Base-by-base conservation (phyloP, 495 filamentous ascomycete species). In the Aeminium ludgeri region DNA sequence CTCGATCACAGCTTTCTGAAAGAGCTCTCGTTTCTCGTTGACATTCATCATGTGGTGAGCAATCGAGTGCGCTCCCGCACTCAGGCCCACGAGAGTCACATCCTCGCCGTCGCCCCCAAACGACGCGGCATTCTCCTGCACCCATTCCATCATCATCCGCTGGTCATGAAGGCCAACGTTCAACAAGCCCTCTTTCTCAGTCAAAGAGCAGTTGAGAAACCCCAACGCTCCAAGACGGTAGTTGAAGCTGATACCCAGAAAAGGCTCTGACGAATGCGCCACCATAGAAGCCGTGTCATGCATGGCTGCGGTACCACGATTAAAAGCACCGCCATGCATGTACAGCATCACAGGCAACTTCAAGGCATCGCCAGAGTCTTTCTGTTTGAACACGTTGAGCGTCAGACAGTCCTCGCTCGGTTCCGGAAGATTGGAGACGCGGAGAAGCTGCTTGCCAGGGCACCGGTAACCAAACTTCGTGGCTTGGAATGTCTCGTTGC, bases 141-240 rank as follows among this genome's bases (percentile, higher is more conserved):
- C 71, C 78, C 78, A 83, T 56, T 76, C 65, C 16, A 83, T 58
- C 33, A 72, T 57, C 20, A 72, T 51, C 43, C 69, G 64, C 51
- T 82, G 78, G 52, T 84, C 79, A 60, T 70, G 73, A 47, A 84
- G 63, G 4, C 79, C 79, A 20, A 79, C 56, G 50, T 84, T 84
- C 17, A 78, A 61, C 11, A 68, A 25, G 0, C 70, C 70, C 13
- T 72, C 68, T 40, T 72, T 67, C 1, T 67, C 64, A 11, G 65
- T 64, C 17, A 68, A 23, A 4, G 48, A 57, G 1, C 71, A 73
- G 19, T 74, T 65, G 17, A 82, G 51, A 53, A 82, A 84, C 0
- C 79, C 79, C 19, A 84, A 65, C 0, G 77, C 62, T 10, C 73
- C 74, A 15, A 82, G 57, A 2, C 79, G 70, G 46, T 85, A 85